A percentile compares a stretch with the other conserved stretches of the same genome.
These are phyloP conservation scores for Marasmius sp. DNA, from an alignment of 1,284 basidiomycete genomes.

Conservation along the genomic window DNA sequence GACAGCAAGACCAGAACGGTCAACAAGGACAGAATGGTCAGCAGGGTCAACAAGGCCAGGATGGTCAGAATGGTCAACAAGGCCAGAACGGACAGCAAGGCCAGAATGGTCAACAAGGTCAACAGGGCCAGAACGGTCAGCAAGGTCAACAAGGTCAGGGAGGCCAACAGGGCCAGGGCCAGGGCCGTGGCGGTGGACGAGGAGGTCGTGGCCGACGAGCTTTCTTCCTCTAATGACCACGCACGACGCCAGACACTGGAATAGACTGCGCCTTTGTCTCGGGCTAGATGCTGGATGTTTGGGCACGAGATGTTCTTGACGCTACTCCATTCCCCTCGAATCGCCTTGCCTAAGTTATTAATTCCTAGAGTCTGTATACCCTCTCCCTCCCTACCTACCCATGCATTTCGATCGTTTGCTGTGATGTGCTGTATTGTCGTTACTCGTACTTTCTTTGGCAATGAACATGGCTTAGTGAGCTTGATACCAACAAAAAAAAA, in stretches of 20 bases:
- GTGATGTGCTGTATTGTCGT: not conserved
- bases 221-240: not conserved
- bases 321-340: not conserved
- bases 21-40: not conserved
- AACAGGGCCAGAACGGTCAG: not conserved
- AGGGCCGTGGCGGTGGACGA: too few species aligned
- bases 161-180: not conserved
- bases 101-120: conserved; percentile 7
- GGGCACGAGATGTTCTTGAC: not conserved
- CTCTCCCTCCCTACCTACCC: not conserved
- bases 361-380: not conserved
- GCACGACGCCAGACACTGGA: not conserved
- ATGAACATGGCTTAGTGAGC: not conserved
- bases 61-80: not conserved
- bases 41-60: not conserved
- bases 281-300: not conserved
- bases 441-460: not conserved
- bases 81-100: conserved; percentile 10
- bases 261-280: not conserved
- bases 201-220: not conserved
- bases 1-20: not conserved
- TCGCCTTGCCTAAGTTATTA: too few species aligned
- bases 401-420: not conserved
- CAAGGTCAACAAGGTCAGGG: not conserved
- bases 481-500: not conserved